Percentiles rank a stretch among this genome's conserved stretches.
These are phyloP conservation scores for Lunularia cruciata DNA, from an alignment of 225 moss, liverwort and hornwort genomes.

Conservation along the genomic window DNA sequence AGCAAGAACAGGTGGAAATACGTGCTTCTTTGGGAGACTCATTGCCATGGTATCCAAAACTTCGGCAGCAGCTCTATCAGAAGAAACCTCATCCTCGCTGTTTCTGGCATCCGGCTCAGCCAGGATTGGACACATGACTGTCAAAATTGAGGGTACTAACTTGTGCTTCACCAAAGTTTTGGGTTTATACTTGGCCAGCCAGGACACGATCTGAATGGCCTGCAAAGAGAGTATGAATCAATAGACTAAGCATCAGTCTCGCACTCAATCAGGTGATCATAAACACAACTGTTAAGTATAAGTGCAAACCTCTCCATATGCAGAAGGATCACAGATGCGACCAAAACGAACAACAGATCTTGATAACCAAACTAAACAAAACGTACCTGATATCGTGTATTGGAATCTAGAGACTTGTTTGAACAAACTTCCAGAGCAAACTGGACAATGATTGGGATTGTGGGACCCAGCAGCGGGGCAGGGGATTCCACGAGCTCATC, in stretches of 20 bases:
- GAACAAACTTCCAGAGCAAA: constrained; percentile 98
- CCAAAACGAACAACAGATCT: too few species aligned
- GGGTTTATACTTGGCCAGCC: constrained; percentile 95
- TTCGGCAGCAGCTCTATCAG: constrained; percentile 96
- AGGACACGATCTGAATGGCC: constrained; percentile 95
- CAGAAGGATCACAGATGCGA: too few species aligned
- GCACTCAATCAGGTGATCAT: neutral
- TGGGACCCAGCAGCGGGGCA: constrained; percentile 87
- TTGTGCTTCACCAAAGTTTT: constrained; percentile 94
- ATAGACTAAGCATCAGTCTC: neutral
- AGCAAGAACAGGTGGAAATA: constrained; percentile 78
- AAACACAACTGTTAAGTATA: neutral
- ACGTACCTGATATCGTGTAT: constrained; percentile 91
- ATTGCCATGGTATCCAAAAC: constrained; percentile 96
- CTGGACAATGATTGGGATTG: constrained; percentile 91
- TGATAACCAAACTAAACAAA: too few species aligned
- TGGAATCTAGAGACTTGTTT: constrained; percentile 86
- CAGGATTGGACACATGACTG: constrained; percentile 88
- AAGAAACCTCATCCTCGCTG: constrained; percentile 77
- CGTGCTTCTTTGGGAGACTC: constrained; percentile 90
- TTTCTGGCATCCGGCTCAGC: constrained; percentile 73
- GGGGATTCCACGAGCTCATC: constrained; percentile 98
- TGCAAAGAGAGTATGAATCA: constrained; percentile 28
- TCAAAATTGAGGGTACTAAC: constrained; percentile 67
- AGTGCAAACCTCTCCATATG: too few species aligned